Evolutionary conservation across 208 protist species (phyloP), one percentile per base, ranked within the genome.

Genomic region (Endotrypanum monterogeii): DNA sequence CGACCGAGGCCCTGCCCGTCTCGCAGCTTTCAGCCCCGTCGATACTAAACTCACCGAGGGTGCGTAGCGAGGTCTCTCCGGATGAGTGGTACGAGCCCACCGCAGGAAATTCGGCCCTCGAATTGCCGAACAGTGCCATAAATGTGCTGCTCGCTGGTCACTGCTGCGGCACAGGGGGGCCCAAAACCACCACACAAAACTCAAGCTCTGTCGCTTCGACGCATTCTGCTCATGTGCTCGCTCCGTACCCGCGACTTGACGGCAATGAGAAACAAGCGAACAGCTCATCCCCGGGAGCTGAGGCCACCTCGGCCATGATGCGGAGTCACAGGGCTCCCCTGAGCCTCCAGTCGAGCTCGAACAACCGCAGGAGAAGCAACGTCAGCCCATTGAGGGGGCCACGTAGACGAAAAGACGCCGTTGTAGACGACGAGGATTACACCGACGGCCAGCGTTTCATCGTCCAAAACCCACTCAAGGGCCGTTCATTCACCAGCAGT

Each of bases 391-490:
- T 52, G 23, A 74, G 66, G 44, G 63, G 56, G 9, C 56, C 71
- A 14, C 39, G 62, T 39, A 77, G 71, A 25, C 66, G 37, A 30
- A 70, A 71, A 25, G 68, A 52, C 68, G 54, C 60, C 60, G 61
- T 65, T 20, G 35, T 48, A 23, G 73, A 83, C 44, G 58, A 54
- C 0, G 73, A 56, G 30, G 73, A 83, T 50, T 79, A 68, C 62
- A 20, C 46, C 30, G 68, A 79, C 25, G 78, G 74, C 50, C 67
- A 68, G 18, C 70, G 76, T 20, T 58, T 76, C 55, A 76, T 81
- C 57, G 63, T 81, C 54, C 76, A 62, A 55, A 81, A 81, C 66
- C 76, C 76, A 16, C 67, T 81, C 35, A 81, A 76, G 65, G 65
- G 63, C 30, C 37, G 51, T 61, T 51, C 54, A 62, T 76, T 75